Evolutionary conservation across 2,329 filamentous ascomycete species (phyloP), one percentile per base, ranked within the genome.

Genomic region (Phaeomoniella chlamydospora): DNA sequence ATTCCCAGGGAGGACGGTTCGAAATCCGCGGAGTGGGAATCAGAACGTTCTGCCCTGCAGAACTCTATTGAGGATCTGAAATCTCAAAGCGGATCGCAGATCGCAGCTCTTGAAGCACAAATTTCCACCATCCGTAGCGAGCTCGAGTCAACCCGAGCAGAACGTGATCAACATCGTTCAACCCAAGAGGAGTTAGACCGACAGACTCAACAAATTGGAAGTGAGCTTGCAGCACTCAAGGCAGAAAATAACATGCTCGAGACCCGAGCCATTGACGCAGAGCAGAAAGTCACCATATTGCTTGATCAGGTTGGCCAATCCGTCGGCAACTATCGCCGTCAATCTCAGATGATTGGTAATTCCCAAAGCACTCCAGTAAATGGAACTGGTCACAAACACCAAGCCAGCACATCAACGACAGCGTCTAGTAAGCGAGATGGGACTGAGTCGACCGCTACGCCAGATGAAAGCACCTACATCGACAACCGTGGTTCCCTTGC

Each of bases 271-370:
- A 68, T 74, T 35, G 88, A 94, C 54, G 90, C 90, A 1, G 90
- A 98, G 61, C 77, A 83, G 45, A 93, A 93, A 51, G 90, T 98
- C 15, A 84, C 83, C 18, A 72, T 94, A 50, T 74, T 98, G 34
- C 75, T 98, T 10, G 86, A 96, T 55, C 88, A 96, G 53, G 87
- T 98, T 26, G 88, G 93, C 57, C 76, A 77, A 29, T 93, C 85
- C 3, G 90, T 98, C 12, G 87, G 90, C 58, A 93, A 83, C 54
- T 96, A 96, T 58, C 81, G 90, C 37, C 81, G 90, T 29, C 85
- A 75, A 47, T 73, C 72, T 4, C 65, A 73, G 43, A 53, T 58
- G 39, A 51, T 51, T 37, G n/a, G 13, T 17, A 4, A 17, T 18
- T 18, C 30, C 15, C 35, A 18, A 3, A 11, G 15, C 35, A 39